Conservation (phyloP, 352 stramenopile species). For the Globisporangium spiculum region DNA sequence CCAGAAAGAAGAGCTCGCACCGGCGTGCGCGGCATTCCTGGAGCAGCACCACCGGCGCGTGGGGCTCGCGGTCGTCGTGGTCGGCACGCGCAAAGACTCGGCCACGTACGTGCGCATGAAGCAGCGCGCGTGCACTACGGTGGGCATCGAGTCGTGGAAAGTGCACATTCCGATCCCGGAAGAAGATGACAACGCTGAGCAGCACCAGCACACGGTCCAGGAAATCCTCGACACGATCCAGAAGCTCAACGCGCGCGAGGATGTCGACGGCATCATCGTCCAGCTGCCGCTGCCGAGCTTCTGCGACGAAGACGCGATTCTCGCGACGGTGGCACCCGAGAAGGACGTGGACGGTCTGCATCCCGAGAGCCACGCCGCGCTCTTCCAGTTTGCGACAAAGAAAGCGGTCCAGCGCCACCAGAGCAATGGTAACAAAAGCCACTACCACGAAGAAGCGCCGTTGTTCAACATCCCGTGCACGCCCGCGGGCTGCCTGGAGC, state of each 20-base stretch:
- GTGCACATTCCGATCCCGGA: slow-evolving; percentile 42
- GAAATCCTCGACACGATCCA: slow-evolving; percentile 56
- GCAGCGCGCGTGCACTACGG: slow-evolving; percentile 94
- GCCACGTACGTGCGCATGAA: slow-evolving; percentile 99
- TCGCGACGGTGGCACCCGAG: slow-evolving; percentile 84
- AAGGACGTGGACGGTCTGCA: slow-evolving; percentile 99
- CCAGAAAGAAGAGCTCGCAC: slow-evolving; percentile 77
- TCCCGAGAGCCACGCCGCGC: slow-evolving; percentile 93
- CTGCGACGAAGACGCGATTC: slow-evolving; percentile 92
- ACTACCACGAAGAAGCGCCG: slow-evolving; percentile 28
- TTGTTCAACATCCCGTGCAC: slow-evolving; percentile 94
- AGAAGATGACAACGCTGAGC: slow-evolving; percentile 5
- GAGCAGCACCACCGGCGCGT: slow-evolving; percentile 52
- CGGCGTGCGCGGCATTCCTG: slow-evolving; percentile 56
- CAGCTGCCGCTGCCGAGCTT: slow-evolving; percentile 91
- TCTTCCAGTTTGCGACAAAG: slow-evolving; percentile 77
- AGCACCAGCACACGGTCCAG: slow-evolving; percentile 17
- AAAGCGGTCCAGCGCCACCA: slow-evolving; percentile 21
- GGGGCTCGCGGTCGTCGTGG: slow-evolving; percentile 98
- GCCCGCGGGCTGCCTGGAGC: slow-evolving; percentile 94
- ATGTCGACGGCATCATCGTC: slow-evolving; percentile 86
- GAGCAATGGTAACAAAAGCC: background rate
- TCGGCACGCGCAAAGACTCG: slow-evolving; percentile 94
- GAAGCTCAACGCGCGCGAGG: slow-evolving; percentile 56
- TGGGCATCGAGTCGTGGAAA: slow-evolving; percentile 92